Base-by-base conservation (phyloP, 2,329 filamentous ascomycete species). In the Paradendryphiella salina region DNA sequence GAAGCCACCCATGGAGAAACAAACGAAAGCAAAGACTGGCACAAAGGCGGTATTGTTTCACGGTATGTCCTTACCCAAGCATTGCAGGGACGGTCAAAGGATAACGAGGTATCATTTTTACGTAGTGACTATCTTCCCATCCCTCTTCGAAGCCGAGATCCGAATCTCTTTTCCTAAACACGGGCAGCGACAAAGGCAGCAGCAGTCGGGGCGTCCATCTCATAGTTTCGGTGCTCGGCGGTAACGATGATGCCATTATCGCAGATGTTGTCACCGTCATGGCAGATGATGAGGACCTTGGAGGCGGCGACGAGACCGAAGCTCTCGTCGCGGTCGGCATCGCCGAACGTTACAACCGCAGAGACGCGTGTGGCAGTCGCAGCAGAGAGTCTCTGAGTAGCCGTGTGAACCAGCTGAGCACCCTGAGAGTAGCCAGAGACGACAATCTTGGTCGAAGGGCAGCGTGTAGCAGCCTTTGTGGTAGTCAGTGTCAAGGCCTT, bases 331-430 rank as follows among this genome's bases (percentile, higher is more conserved):
- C 64, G 58, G 36, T 73, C 65, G 20, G 72, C 65, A 52, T 75
- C 72, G 13, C 72, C 72, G 38, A 74, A 75, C 18, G 70, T 69
- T 9, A 72, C 69, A 28, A 71, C 69, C 18, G 66, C 63, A 46
- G 54, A 56, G 20, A 69, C 57, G 14, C 57, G 55, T 4, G 60
- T 59, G 8, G 63, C 61, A 9, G 48, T 50, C 2, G 62, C 52
- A 7, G 66, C 59, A 8, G 59, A 52, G 7, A 66, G 59, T 37
- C 60, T 63, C 39, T 65, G 61, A 3, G 75, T 75, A 1, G 76
- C 76, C 20, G 76, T 77, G 65, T 80, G 79, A 1, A 79, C 76
- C 3, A 75, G 58, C 47, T 74, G 69, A 1, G 70, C 73, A 29
- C 73, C 73, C 61, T 76, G 74, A 21, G 70, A 67, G 48, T 70